These are phyloP conservation scores for Coniochaeta prunicola DNA, from an alignment of 2,329 filamentous ascomycete genomes.

Conservation along the genomic window DNA sequence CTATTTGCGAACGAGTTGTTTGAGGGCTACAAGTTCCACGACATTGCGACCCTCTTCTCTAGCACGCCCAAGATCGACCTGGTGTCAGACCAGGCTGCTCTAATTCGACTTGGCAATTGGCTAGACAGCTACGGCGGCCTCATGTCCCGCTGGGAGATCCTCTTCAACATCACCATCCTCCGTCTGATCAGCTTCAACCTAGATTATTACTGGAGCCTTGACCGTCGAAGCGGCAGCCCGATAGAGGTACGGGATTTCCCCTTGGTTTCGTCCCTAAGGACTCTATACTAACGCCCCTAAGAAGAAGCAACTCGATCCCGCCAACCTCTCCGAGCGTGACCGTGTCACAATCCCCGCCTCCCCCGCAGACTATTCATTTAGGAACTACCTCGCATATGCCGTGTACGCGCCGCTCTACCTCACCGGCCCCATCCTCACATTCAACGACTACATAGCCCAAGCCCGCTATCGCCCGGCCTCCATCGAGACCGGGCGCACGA, in stretches of 20 bases:
- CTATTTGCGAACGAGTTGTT: constrained; percentile 87
- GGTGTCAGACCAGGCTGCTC: constrained; percentile 25
- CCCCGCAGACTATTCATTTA: constrained; percentile 64
- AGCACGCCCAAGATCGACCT: constrained; percentile 22
- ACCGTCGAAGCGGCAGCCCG: constrained; percentile 54
- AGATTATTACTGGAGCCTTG: constrained; percentile 89
- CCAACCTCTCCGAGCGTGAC: constrained; percentile 81
- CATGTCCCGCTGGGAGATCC: constrained; percentile 88
- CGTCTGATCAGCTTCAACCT: constrained; percentile 94
- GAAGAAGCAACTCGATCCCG: constrained; percentile 95
- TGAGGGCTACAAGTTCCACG: constrained; percentile 65
- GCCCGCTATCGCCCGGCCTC: constrained; percentile 65
- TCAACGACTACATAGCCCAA: constrained; percentile 96
- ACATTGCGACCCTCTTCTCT: constrained; percentile 48
- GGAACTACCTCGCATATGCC: constrained; percentile 82
- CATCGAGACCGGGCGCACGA: constrained; percentile 62
- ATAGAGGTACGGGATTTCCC: constrained; percentile 61
- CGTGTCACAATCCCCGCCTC: constrained; percentile 71
- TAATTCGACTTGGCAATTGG: constrained; percentile 58
- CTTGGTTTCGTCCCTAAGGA: neutral
- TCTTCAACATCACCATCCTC: constrained; percentile 93
- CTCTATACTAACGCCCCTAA: constrained; percentile 61
- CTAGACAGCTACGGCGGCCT: constrained; percentile 77
- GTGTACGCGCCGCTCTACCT: constrained; percentile 93
- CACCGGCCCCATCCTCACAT: constrained; percentile 87